A percentile compares a stretch with the other conserved stretches of the same genome.
Conservation (phyloP, 2,329 filamentous ascomycete species). For the Fusarium sp. region DNA sequence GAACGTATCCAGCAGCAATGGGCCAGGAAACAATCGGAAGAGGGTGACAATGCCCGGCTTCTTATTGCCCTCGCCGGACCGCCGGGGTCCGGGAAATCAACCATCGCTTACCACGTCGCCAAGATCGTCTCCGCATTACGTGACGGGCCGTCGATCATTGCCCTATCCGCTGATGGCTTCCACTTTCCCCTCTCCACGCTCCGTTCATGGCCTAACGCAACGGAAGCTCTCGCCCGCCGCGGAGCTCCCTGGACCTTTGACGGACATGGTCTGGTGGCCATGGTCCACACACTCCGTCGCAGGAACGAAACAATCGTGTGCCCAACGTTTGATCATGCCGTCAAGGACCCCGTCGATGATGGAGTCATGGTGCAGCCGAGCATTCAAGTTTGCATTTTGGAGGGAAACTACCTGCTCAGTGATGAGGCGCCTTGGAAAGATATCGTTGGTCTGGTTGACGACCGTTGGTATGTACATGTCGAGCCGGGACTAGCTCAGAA, state of each 20-base stretch:
- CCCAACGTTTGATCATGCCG: conserved; percentile 78
- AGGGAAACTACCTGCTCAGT: conserved; percentile 69
- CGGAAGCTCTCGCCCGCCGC: conserved; percentile 45
- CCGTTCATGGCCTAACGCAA: conserved; percentile 43
- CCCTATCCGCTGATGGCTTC: conserved; percentile 45
- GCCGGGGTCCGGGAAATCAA: conserved; percentile 36
- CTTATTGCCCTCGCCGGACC: conserved; percentile 34
- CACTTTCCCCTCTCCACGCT: conserved; percentile 42
- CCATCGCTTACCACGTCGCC: conserved; percentile 30
- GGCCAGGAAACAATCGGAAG: conserved; percentile 23
- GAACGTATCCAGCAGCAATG: conserved; percentile 36
- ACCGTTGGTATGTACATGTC: conserved; percentile 54
- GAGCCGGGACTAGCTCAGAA: conserved; percentile 48
- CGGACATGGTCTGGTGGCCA: conserved; percentile 30
- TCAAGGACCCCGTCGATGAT: conserved; percentile 75
- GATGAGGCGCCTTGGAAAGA: conserved; percentile 47
- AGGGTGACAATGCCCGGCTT: conserved; percentile 22
- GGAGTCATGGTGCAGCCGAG: conserved; percentile 69
- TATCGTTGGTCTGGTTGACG: conserved; percentile 50
- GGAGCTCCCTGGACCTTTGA: conserved; percentile 50
- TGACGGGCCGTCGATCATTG: conserved; percentile 30
- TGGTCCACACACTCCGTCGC: conserved; percentile 32
- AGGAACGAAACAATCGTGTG: conserved; percentile 27
- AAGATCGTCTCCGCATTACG: conserved; percentile 16
- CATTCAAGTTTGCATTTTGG: conserved; percentile 73